Evolutionary conservation across 176 grass and related monocot genomes (phyloP).

Genomic region (Otatea glauca): DNA sequence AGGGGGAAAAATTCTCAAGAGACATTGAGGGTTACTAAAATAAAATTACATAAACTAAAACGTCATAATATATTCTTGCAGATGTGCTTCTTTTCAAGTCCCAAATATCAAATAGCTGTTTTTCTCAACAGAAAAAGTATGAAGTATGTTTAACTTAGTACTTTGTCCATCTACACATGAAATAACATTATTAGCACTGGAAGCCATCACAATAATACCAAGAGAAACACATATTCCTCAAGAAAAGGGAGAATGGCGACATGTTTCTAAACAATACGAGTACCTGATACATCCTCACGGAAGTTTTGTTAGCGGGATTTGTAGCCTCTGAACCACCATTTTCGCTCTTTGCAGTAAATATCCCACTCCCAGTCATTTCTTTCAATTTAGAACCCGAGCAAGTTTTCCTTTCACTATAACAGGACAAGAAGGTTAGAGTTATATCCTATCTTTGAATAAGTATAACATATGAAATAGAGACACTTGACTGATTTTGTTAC

Average conservation of each 20-base stretch:
- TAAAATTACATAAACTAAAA: constrained; percentile 2
- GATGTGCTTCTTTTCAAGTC: constrained; percentile 18
- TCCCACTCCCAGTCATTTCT: constrained; percentile 91
- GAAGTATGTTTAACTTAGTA: neutral
- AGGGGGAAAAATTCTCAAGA: neutral
- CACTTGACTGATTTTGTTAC: neutral
- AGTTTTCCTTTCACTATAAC: constrained; percentile 64
- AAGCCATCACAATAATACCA: neutral
- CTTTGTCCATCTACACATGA: neutral
- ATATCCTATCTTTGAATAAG: neutral
- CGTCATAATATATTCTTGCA: neutral
- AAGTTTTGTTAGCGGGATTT: constrained; percentile 60
- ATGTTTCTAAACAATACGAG: constrained; percentile 10
- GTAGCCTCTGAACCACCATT: constrained; percentile 62
- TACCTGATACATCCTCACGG: constrained; percentile 92
- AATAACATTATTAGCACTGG: neutral
- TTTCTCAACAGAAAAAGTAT: constrained; percentile 20
- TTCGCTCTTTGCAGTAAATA: constrained; percentile 61
- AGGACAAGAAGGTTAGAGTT: constrained; percentile 40
- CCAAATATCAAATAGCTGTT: neutral
- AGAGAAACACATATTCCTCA: neutral
- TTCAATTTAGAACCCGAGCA: constrained; percentile 77
- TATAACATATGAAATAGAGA: neutral
- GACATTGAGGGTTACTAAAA: constrained; percentile 1
- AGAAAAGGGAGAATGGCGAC: neutral